These are phyloP conservation scores for Hirsutella minnesotensis DNA, from an alignment of 2,329 filamentous ascomycete species.

Conservation along the genomic window DNA sequence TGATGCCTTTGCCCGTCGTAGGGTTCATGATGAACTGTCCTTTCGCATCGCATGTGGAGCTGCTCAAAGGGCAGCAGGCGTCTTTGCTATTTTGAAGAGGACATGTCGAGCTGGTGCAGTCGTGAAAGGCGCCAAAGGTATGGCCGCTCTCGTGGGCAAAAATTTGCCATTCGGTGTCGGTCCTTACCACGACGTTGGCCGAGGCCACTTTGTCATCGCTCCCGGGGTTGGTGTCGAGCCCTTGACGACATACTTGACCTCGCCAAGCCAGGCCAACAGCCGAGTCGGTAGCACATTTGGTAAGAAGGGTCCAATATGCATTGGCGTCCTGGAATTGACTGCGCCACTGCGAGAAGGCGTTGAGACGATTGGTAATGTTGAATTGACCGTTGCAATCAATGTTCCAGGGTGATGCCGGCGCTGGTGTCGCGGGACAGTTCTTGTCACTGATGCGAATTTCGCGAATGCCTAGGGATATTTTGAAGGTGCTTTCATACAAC, in stretches of 20 bases:
- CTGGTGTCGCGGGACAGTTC: conserved; percentile 60
- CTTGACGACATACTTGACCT: conserved; percentile 66
- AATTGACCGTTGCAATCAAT: conserved; percentile 51
- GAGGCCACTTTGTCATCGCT: conserved; percentile 65
- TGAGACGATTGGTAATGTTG: conserved; percentile 67
- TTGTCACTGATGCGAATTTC: conserved; percentile 70
- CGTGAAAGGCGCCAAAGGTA: conserved; percentile 91
- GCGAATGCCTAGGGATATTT: conserved; percentile 81
- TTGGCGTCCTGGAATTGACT: conserved; percentile 66
- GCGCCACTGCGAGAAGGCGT: conserved; percentile 81
- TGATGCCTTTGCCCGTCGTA: conserved; percentile 62
- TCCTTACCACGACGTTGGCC: conserved; percentile 81
- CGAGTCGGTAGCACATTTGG: conserved; percentile 66
- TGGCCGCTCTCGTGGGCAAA: conserved; percentile 91
- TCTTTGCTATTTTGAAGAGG: conserved; percentile 22
- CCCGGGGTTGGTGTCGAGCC: conserved; percentile 33
- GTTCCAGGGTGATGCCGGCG: conserved; percentile 71
- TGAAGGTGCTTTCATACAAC: conserved; percentile 84
- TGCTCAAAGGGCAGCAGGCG: conserved; percentile 70
- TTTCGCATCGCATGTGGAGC: conserved; percentile 57
- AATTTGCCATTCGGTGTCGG: conserved; percentile 82
- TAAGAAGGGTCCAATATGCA: conserved; percentile 87
- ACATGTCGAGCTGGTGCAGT: conserved; percentile 66
- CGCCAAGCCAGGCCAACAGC: conserved; percentile 92
- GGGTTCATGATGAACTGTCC: conserved; percentile 94